These are phyloP conservation scores for Aspergillus cristatus DNA, from an alignment of 495 filamentous ascomycete species.

Conservation along the genomic window DNA sequence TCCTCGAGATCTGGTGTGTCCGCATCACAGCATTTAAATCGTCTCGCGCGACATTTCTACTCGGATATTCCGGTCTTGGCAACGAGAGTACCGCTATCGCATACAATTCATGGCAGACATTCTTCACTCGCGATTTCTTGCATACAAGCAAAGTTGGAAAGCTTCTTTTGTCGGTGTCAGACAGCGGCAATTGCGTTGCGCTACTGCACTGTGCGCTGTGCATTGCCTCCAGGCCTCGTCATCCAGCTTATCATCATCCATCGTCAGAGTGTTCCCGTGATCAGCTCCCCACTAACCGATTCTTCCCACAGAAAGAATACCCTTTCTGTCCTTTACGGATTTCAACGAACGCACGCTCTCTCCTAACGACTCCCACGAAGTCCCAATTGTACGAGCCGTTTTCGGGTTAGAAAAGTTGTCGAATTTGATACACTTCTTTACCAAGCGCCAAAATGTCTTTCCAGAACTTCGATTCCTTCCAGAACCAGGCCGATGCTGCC, in stretches of 20 bases:
- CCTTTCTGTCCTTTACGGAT: slow-evolving; percentile 24
- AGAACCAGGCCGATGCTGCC: slow-evolving; percentile 45
- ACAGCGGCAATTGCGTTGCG: no score
- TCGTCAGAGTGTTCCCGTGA: no score
- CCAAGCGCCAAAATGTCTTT: slow-evolving; percentile 40
- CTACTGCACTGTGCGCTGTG: neutral
- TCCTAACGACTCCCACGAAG: slow-evolving; percentile 35
- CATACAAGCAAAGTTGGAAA: no score
- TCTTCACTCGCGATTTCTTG: neutral
- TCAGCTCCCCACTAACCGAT: neutral
- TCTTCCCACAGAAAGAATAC: slow-evolving; percentile 8
- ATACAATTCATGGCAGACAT: neutral
- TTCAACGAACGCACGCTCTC: slow-evolving; percentile 30
- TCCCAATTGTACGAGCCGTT: slow-evolving; percentile 28
- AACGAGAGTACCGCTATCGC: slow-evolving; percentile 8
- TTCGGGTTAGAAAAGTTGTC: slow-evolving; percentile 20
- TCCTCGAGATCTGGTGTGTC: no score
- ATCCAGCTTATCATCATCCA: neutral
- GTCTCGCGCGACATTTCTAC: slow-evolving; percentile 3
- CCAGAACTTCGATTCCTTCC: slow-evolving; percentile 50
- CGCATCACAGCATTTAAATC: neutral
- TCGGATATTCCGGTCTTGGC: slow-evolving; percentile 18
- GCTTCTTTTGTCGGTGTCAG: no score
- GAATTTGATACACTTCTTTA: slow-evolving; percentile 3
- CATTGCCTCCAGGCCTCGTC: neutral